Percentiles rank a stretch among this genome's conserved stretches.
These are phyloP conservation scores for Fraxinus platypoda DNA, from an alignment of 305 asterid species.

Conservation along the genomic window DNA sequence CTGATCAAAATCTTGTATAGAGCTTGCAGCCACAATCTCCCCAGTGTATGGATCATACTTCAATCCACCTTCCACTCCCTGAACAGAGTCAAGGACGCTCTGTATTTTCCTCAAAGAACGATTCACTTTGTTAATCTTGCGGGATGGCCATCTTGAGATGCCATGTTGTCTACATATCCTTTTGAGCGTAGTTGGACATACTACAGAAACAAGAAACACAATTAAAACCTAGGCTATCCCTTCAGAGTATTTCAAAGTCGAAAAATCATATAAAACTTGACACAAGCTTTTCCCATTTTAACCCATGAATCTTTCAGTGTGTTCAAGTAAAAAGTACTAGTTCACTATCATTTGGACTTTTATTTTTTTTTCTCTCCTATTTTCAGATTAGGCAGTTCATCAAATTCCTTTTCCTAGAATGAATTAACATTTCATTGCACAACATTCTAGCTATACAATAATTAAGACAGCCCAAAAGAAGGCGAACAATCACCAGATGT, in stretches of 20 bases:
- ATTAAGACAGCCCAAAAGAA: neutral
- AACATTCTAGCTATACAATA: neutral
- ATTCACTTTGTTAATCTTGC: neutral
- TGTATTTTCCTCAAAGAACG: neutral
- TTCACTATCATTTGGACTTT: neutral
- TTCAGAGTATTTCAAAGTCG: neutral
- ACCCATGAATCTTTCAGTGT: neutral
- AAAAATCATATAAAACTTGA: neutral
- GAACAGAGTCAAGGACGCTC: constrained; percentile 33
- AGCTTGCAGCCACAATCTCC: constrained; percentile 35
- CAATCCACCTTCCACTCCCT: constrained; percentile 47
- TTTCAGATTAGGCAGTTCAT: neutral
- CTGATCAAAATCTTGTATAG: constrained; percentile 23
- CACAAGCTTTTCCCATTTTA: neutral
- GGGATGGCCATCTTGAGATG: constrained; percentile 29
- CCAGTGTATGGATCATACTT: constrained; percentile 47
- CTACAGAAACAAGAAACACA: constrained; percentile 12
- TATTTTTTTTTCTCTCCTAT: no score
- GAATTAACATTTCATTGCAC: neutral
- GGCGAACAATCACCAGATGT: neutral
- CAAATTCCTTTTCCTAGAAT: neutral
- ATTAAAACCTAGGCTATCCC: neutral
- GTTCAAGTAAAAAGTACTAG: neutral
- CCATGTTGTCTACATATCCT: constrained; percentile 28
- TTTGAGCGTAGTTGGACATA: constrained; percentile 29